phyloP scores from a whole-genome alignment of 306 rosid genomes.

The Luffa aegyptiaca region DNA sequence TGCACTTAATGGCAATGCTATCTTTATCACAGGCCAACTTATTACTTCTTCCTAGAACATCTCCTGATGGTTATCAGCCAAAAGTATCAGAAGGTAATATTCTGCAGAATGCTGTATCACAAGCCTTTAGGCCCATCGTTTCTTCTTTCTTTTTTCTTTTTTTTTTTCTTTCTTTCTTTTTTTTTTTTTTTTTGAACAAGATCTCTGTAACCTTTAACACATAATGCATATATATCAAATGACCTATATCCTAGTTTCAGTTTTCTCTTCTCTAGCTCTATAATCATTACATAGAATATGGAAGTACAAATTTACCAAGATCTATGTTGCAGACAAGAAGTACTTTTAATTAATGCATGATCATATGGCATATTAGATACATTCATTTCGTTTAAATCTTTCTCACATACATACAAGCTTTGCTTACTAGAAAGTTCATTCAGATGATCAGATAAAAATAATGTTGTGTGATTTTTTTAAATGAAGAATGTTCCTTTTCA shows the following conservation, averaged over 20 bases:
- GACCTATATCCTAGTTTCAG: not conserved
- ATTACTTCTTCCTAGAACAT: conserved; percentile 92
- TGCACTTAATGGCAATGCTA: conserved; percentile 88
- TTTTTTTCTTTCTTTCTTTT: not conserved
- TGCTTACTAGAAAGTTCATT: not conserved
- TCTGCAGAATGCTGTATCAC: not conserved
- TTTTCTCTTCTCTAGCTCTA: not conserved
- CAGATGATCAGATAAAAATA: not conserved
- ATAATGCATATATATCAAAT: not conserved
- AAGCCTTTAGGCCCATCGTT: not conserved
- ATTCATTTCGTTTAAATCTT: not conserved
- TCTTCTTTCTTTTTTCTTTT: not conserved
- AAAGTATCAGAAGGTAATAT: conserved; percentile 76
- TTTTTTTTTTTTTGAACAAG: not conserved
- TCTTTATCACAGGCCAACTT: conserved; percentile 79
- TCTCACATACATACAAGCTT: not conserved
- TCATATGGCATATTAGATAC: not conserved
- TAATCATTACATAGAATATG: not conserved
- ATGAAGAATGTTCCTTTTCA: not conserved
- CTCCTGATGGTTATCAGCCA: conserved; percentile 72
- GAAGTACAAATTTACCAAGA: not conserved
- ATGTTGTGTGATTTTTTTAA: not conserved
- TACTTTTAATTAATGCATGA: not conserved
- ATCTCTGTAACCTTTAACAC: not conserved
- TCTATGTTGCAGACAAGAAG: not conserved